phyloP scores from a whole-genome alignment of 495 filamentous ascomycete species.

The Bacidia rubella region DNA sequence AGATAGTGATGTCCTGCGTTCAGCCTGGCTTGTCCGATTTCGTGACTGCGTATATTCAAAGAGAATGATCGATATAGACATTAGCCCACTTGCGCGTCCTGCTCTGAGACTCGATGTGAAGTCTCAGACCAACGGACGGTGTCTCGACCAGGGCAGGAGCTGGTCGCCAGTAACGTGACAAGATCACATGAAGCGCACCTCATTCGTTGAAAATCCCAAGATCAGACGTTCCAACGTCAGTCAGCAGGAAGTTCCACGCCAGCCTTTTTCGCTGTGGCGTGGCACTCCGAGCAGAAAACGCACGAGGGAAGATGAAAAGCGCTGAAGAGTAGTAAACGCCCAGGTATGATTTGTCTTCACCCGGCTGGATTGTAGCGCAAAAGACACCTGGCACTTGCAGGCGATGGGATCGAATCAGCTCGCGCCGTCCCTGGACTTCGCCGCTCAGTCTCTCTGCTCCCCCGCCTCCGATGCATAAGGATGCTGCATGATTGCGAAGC shows the following conservation, averaged over 20 bases:
- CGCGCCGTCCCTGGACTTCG: slow-evolving; percentile 11
- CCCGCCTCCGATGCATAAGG: slow-evolving; percentile 14
- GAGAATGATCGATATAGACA: not conserved
- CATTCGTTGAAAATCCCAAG: slow-evolving; percentile 8
- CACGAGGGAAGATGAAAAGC: not conserved
- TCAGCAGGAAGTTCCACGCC: not conserved
- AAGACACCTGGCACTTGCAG: slow-evolving; percentile 2
- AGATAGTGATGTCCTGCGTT: not conserved
- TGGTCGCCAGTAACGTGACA: slow-evolving; percentile 10
- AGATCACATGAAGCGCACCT: slow-evolving; percentile 4
- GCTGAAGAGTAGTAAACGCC: slow-evolving; percentile 11
- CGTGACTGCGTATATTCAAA: not conserved
- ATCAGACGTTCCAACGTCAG: slow-evolving; percentile 4
- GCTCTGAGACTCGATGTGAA: slow-evolving; percentile 3
- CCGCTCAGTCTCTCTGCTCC: slow-evolving; percentile 9
- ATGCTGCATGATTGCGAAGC: slow-evolving; percentile 1
- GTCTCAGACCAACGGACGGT: slow-evolving; percentile 5
- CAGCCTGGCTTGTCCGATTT: not conserved
- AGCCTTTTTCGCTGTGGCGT: not conserved
- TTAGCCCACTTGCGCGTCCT: slow-evolving; percentile 2
- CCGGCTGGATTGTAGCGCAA: slow-evolving; percentile 9
- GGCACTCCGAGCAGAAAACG: no score
- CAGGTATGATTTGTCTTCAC: slow-evolving; percentile 14
- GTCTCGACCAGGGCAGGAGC: slow-evolving; percentile 6
- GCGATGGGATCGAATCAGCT: slow-evolving; percentile 11